phyloP scores from a whole-genome alignment of 495 filamentous ascomycete genomes.

The Xylaria castorea region DNA sequence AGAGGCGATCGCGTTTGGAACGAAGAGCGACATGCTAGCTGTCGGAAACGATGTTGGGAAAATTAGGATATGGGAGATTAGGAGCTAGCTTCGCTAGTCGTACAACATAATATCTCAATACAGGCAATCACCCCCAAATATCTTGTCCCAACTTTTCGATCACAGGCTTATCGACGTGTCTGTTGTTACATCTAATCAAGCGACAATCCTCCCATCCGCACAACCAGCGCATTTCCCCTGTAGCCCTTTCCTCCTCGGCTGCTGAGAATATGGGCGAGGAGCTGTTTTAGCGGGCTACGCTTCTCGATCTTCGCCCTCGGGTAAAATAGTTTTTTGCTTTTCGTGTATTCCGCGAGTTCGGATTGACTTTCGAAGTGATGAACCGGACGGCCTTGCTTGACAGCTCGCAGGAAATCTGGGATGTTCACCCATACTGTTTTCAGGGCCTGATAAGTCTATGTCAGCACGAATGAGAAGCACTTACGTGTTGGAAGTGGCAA shows the following conservation, averaged over 20 bases:
- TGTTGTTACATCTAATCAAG: not conserved
- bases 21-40: slow-evolving; percentile 71
- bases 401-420: slow-evolving; percentile 43
- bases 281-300: slow-evolving; percentile 40
- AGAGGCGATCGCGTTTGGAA: slow-evolving; percentile 78
- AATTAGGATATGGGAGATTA: slow-evolving; percentile 86
- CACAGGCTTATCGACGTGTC: not conserved
- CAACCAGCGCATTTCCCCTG: not conserved
- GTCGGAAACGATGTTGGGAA: slow-evolving; percentile 87
- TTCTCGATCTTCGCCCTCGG: slow-evolving; percentile 33
- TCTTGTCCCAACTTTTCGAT: not conserved
- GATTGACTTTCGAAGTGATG: slow-evolving; percentile 31
- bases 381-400: slow-evolving; percentile 27
- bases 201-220: slow-evolving; percentile 7
- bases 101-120: slow-evolving; percentile 21
- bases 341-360: slow-evolving; percentile 39
- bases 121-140: slow-evolving; percentile 10
- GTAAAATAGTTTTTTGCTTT: slow-evolving; percentile 26
- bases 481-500: not conserved
- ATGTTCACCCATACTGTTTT: slow-evolving; percentile 47
- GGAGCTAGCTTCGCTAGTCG: slow-evolving; percentile 39
- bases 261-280: slow-evolving; percentile 12
- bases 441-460: not conserved
- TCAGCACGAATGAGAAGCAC: not conserved
- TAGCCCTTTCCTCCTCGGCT: not conserved